Conservation (phyloP, 2,329 filamentous ascomycete species). For the Monosporascus cannonballus region DNA sequence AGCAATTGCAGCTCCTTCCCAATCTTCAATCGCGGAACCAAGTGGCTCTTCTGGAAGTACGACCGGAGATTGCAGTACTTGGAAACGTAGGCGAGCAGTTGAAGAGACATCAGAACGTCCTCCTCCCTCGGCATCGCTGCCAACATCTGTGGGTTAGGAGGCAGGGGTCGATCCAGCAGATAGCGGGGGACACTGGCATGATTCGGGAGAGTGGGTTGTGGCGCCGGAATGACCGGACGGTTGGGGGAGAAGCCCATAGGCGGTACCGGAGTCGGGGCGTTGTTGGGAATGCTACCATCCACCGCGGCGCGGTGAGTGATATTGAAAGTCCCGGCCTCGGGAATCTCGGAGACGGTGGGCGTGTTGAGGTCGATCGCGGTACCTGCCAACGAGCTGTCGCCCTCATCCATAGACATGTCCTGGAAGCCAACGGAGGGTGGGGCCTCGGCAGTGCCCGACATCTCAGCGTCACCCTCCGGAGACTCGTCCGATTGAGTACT, state of each 20-base stretch:
- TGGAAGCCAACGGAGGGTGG: conserved; percentile 79
- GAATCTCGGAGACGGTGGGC: conserved; percentile 75
- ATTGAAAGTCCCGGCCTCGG: conserved; percentile 86
- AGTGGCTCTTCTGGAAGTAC: conserved; percentile 91
- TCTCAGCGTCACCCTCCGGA: conserved; percentile 57
- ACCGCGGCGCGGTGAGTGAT: conserved; percentile 81
- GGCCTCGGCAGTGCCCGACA: conserved; percentile 74
- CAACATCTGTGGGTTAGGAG: conserved; percentile 66
- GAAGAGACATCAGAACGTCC: conserved; percentile 95
- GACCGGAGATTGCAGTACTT: conserved; percentile 96
- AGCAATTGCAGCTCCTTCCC: conserved; percentile 76
- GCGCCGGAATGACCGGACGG: conserved; percentile 64
- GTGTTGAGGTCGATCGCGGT: conserved; percentile 69
- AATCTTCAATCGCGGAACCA: conserved; percentile 88
- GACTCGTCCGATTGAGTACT: conserved; percentile 75
- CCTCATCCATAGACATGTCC: conserved; percentile 73
- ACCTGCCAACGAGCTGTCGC: conserved; percentile 71
- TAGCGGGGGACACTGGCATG: conserved; percentile 69
- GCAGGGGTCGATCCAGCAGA: conserved; percentile 65
- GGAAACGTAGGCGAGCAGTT: conserved; percentile 93
- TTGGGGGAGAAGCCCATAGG: conserved; percentile 68
- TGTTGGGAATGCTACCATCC: conserved; percentile 78
- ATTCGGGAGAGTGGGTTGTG: conserved; percentile 66
- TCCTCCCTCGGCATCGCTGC: conserved; percentile 94
- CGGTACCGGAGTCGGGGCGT: conserved; percentile 58